A percentile compares a stretch with the other conserved stretches of the same genome.
phyloP scores from a whole-genome alignment of 2,329 filamentous ascomycete genomes.

The Cladophialophora carrionii region DNA sequence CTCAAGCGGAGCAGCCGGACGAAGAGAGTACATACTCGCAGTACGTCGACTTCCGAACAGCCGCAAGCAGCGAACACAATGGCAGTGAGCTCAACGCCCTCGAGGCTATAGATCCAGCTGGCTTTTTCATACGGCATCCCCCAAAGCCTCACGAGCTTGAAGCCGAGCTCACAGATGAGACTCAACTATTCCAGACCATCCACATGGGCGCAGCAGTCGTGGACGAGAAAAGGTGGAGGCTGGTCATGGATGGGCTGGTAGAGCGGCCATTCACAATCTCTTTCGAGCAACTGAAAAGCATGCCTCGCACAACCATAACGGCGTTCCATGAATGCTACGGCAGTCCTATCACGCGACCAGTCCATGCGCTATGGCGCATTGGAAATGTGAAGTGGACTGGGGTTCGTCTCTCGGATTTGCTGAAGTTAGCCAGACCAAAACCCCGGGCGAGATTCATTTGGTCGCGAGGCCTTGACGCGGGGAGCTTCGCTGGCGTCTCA shows the following conservation, averaged over 20 bases:
- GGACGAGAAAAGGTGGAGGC: conserved; percentile 39
- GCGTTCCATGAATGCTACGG: conserved; percentile 47
- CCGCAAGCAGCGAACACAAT: background rate
- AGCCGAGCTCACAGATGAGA: conserved; percentile 39
- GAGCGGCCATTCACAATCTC: conserved; percentile 39
- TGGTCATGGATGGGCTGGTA: conserved; percentile 43
- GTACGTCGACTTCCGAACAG: conserved; percentile 24
- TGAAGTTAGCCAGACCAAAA: conserved; percentile 36
- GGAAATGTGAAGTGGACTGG: conserved; percentile 46
- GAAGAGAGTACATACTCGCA: conserved; percentile 6
- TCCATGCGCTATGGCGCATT: conserved; percentile 41
- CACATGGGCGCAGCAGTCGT: conserved; percentile 45
- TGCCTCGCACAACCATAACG: conserved; percentile 40
- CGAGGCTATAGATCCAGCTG: conserved; percentile 27
- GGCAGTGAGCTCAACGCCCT: conserved; percentile 29
- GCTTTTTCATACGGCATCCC: conserved; percentile 37
- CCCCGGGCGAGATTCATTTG: conserved; percentile 28
- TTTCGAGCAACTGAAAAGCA: conserved; percentile 37
- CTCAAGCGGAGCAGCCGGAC: background rate
- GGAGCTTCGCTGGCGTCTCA: conserved; percentile 29
- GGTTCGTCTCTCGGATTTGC: conserved; percentile 39
- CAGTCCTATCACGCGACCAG: conserved; percentile 42
- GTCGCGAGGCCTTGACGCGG: conserved; percentile 34
- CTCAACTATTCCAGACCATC: conserved; percentile 44
- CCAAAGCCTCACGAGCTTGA: conserved; percentile 41